phyloP scores from a whole-genome alignment of 2,329 filamentous ascomycete species.

The Colletotrichum spinosum region DNA sequence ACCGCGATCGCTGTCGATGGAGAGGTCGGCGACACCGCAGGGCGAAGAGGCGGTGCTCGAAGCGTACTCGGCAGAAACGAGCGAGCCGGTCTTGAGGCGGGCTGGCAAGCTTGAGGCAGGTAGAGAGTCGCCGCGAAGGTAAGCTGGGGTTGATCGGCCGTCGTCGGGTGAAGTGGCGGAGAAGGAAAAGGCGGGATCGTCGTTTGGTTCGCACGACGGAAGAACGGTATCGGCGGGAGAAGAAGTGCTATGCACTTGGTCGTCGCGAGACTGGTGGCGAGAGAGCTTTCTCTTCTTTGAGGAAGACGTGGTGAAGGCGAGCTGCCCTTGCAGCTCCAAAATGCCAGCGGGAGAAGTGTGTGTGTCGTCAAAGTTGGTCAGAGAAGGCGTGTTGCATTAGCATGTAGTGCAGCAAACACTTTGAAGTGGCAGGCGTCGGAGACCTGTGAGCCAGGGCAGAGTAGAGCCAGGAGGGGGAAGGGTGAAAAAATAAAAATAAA shows the following conservation, averaged over 20 bases:
- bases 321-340: conserved; percentile 73
- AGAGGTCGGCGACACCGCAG: conserved; percentile 68
- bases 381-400: conserved; percentile 33
- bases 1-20: conserved; percentile 66
- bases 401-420: conserved; percentile 20
- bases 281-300: conserved; percentile 78
- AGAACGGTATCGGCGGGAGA: conserved; percentile 59
- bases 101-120: conserved; percentile 65
- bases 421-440: neutral
- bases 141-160: conserved; percentile 41
- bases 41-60: conserved; percentile 70
- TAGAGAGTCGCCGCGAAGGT: conserved; percentile 44
- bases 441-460: conserved; percentile 4
- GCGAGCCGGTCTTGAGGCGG: conserved; percentile 59
- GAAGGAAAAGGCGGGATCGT: conserved; percentile 64
- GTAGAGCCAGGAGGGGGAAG: conserved; percentile 21
- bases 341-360: conserved; percentile 26
- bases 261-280: conserved; percentile 56
- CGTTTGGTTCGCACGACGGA: conserved; percentile 65
- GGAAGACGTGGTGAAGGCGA: conserved; percentile 79
- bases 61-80: conserved; percentile 60
- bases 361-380: conserved; percentile 10
- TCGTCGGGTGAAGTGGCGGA: conserved; percentile 50
- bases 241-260: conserved; percentile 49
- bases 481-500: neutral